These are phyloP conservation scores for Samsoniella hepiali DNA, from an alignment of 2,329 filamentous ascomycete genomes.

Conservation along the genomic window DNA sequence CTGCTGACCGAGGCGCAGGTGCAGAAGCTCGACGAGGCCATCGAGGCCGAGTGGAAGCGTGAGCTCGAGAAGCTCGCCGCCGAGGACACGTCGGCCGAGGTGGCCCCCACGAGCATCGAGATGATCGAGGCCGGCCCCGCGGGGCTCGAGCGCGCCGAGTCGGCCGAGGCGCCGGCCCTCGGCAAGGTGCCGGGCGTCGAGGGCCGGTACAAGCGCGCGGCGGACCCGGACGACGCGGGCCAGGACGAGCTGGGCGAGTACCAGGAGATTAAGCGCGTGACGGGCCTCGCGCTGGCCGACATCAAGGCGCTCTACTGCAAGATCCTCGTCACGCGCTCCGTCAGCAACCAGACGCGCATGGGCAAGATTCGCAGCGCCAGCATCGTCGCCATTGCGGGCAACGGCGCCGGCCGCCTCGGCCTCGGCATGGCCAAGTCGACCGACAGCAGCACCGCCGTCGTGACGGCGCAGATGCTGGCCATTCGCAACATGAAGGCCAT, in stretches of 20 bases:
- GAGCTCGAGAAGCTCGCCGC: constrained; percentile 37
- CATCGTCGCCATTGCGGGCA: constrained; percentile 77
- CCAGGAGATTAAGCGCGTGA: constrained; percentile 51
- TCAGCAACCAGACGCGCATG: constrained; percentile 91
- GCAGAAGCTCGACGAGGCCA: constrained; percentile 36
- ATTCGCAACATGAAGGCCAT: constrained; percentile 94
- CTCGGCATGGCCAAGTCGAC: constrained; percentile 87
- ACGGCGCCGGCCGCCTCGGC: constrained; percentile 79
- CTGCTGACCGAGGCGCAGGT: constrained; percentile 35
- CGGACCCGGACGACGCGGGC: constrained; percentile 49
- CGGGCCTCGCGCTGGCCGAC: constrained; percentile 51
- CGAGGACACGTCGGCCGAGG: constrained; percentile 30
- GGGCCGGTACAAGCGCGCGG: constrained; percentile 47
- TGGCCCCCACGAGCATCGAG: constrained; percentile 35
- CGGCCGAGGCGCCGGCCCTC: constrained; percentile 47
- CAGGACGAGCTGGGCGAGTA: constrained; percentile 50
- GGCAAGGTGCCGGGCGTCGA: constrained; percentile 53
- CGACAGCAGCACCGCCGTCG: constrained; percentile 63
- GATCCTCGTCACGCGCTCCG: constrained; percentile 67
- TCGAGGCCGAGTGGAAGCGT: constrained; percentile 35
- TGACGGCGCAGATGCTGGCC: constrained; percentile 75
- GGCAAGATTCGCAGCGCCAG: constrained; percentile 84
- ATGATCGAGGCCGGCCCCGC: constrained; percentile 37
- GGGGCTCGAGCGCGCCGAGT: constrained; percentile 34
- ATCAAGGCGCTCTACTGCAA: constrained; percentile 62